phyloP scores from a whole-genome alignment of 805 yeast genomes.

The Kodamaea laetipori region DNA sequence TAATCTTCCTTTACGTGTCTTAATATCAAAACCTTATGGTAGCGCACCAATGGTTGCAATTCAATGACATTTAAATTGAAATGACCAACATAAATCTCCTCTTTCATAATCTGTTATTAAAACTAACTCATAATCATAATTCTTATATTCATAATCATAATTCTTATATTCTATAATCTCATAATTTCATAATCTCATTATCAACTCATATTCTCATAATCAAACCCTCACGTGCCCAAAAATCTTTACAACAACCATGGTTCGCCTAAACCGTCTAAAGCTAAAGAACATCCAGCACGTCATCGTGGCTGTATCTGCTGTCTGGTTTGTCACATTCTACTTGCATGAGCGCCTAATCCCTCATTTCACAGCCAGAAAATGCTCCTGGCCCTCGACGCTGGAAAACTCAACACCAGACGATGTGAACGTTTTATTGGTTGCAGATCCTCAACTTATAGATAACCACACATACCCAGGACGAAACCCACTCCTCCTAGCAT shows the following conservation, averaged over 20 bases:
- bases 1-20: too few species aligned
- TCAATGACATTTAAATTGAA: too few species aligned
- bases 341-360: constrained; percentile 39
- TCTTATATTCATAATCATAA: too few species aligned
- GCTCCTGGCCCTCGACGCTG: constrained; percentile 34
- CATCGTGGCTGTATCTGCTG: constrained; percentile 1
- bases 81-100: too few species aligned
- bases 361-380: constrained; percentile 24
- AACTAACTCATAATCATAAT: too few species aligned
- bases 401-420: neutral
- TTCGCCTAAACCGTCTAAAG: neutral
- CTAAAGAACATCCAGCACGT: constrained; percentile 8
- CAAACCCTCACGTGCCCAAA: constrained; percentile 1
- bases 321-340: constrained; percentile 35
- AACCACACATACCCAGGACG: constrained; percentile 48
- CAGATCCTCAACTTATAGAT: constrained; percentile 49
- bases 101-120: too few species aligned
- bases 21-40: too few species aligned
- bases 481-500: constrained; percentile 27
- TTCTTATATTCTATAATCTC: too few species aligned
- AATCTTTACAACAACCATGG: neutral
- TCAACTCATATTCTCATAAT: too few species aligned
- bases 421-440: constrained; percentile 38
- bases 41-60: too few species aligned
- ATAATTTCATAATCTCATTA: too few species aligned